Evolutionary conservation across 1,284 basidiomycete genomes (phyloP).

Genomic region (Coniferiporia weirii): DNA sequence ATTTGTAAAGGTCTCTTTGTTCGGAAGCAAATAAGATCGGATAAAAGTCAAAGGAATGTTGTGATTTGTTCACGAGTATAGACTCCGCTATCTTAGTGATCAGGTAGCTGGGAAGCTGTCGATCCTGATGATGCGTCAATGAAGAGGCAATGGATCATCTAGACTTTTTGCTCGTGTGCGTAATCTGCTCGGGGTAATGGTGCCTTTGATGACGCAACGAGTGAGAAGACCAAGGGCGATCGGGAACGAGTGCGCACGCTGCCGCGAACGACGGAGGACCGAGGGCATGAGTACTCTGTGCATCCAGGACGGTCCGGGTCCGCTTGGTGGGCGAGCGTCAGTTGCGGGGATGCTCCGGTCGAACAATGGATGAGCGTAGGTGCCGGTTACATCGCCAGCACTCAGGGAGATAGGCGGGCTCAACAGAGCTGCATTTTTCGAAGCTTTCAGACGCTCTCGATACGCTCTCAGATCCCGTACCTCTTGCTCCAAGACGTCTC

Average conservation of each 20-base stretch:
- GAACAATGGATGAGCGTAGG: constrained; percentile 9
- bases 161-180: constrained; percentile 10
- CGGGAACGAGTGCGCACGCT: constrained; percentile 14
- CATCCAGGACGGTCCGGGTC: background rate
- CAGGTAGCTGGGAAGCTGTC: background rate
- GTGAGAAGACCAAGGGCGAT: constrained; percentile 10
- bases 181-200: constrained; percentile 6
- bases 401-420: background rate
- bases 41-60: background rate
- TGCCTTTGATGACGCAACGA: constrained; percentile 12
- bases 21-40: background rate
- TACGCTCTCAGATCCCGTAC: constrained; percentile 1
- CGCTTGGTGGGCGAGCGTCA: background rate
- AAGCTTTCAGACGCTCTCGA: background rate
- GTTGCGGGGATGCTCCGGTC: background rate
- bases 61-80: background rate
- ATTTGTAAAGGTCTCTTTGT: background rate
- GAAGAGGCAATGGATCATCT: background rate
- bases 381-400: background rate
- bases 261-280: constrained; percentile 5
- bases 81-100: too few species aligned
- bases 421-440: background rate
- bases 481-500: constrained; percentile 5
- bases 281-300: constrained; percentile 1
- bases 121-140: background rate